phyloP scores from a whole-genome alignment of 345 rosid genomes.

The Passiflora organensis region DNA sequence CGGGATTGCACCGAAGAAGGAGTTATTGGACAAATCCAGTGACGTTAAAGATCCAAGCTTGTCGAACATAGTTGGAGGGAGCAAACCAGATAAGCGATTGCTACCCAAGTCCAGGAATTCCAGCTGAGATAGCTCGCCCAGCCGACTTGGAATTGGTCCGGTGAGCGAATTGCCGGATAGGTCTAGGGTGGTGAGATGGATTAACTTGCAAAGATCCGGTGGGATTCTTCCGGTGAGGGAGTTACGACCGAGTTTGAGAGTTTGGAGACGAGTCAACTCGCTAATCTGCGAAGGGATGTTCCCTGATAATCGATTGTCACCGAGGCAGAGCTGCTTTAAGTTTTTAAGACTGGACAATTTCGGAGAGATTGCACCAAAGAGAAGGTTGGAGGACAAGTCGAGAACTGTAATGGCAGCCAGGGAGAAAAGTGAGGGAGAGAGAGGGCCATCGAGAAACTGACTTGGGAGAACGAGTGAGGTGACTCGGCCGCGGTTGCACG shows the following conservation, averaged over 20 bases:
- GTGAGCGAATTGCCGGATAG: constrained; percentile 54
- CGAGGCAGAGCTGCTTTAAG: constrained; percentile 34
- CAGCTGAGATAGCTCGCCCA: constrained; percentile 42
- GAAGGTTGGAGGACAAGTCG: constrained; percentile 51
- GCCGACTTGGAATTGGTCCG: constrained; percentile 46
- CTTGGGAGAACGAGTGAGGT: constrained; percentile 37
- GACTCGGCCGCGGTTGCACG: constrained; percentile 49
- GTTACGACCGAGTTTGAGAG: constrained; percentile 38
- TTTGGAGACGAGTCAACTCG: constrained; percentile 32
- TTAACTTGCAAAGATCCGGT: constrained; percentile 40
- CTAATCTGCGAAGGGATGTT: constrained; percentile 35
- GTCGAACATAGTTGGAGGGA: constrained; percentile 40
- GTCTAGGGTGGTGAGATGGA: constrained; percentile 46
- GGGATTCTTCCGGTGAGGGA: constrained; percentile 51
- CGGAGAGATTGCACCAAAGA: constrained; percentile 41
- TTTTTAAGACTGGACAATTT: constrained; percentile 22
- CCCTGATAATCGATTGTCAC: constrained; percentile 41
- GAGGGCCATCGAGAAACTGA: constrained; percentile 37
- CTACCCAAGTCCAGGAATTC: constrained; percentile 55
- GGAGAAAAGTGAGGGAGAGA: constrained; percentile 49
- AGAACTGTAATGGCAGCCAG: constrained; percentile 43
- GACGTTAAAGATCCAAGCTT: constrained; percentile 44
- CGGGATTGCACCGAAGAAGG: constrained; percentile 55
- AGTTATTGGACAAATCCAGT: constrained; percentile 70
- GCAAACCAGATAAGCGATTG: constrained; percentile 56